phyloP scores from a whole-genome alignment of 2,329 filamentous ascomycete species.

The Aspergillus quadrilineatus region DNA sequence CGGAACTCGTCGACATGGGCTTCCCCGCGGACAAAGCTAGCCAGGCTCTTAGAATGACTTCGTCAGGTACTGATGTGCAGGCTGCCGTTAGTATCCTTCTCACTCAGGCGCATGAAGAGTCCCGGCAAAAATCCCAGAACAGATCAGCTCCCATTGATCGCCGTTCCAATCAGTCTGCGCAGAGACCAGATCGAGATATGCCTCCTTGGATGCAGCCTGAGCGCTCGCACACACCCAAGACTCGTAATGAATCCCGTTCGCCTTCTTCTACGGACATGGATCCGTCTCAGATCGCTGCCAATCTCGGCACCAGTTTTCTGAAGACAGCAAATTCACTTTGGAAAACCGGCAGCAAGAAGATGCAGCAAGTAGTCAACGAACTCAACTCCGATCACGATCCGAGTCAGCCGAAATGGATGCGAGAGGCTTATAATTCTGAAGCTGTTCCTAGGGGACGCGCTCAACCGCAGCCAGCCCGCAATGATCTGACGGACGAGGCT shows the following conservation, averaged over 20 bases:
- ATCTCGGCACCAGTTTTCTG: conserved; percentile 78
- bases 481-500: conserved; percentile 59
- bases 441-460: conserved; percentile 21
- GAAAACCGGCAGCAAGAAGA: conserved; percentile 90
- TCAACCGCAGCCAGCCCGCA: conserved; percentile 22
- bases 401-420: conserved; percentile 93
- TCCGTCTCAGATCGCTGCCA: conserved; percentile 74
- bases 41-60: conserved; percentile 75
- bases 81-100: conserved; percentile 85
- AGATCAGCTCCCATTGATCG: conserved; percentile 23
- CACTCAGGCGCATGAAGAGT: conserved; percentile 83
- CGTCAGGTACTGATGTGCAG: conserved; percentile 76
- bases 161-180: conserved; percentile 19
- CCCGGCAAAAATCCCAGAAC: conserved; percentile 64
- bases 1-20: conserved; percentile 91
- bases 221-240: conserved; percentile 22
- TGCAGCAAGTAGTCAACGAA: conserved; percentile 88
- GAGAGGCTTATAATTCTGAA: conserved; percentile 55
- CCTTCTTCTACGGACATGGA: conserved; percentile 64
- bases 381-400: conserved; percentile 72
- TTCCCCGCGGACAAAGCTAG: conserved; percentile 83
- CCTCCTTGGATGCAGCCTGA: conserved; percentile 66
- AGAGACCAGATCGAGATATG: conserved; percentile 32
- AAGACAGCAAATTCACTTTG: conserved; percentile 94
- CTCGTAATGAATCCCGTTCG: conserved; percentile 31